A percentile compares a stretch with the other conserved stretches of the same genome.
These are phyloP conservation scores for Pseudogymnoascus sp. DNA, from an alignment of 2,329 filamentous ascomycete genomes.

Conservation along the genomic window DNA sequence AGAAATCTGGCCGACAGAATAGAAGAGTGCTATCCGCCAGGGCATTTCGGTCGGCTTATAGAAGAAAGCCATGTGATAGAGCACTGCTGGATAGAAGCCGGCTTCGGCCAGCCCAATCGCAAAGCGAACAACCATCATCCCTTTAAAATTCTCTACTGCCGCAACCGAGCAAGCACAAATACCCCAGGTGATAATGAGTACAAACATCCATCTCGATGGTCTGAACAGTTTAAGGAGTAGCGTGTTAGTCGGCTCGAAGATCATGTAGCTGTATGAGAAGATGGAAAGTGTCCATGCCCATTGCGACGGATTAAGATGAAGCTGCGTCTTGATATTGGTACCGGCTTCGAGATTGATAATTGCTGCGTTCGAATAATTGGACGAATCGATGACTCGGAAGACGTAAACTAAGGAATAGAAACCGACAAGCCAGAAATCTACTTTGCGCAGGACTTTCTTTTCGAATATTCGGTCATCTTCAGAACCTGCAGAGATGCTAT, in stretches of 20 bases:
- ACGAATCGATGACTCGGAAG: conserved; percentile 34
- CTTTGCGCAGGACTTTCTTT: conserved; percentile 29
- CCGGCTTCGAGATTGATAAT: conserved; percentile 36
- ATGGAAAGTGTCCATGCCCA: conserved; percentile 36
- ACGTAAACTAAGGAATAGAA: conserved; percentile 34
- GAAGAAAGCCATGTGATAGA: conserved; percentile 36
- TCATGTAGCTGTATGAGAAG: conserved; percentile 34
- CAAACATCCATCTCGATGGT: conserved; percentile 26
- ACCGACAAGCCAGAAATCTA: conserved; percentile 30
- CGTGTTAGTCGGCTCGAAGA: conserved; percentile 35
- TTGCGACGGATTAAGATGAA: conserved; percentile 27
- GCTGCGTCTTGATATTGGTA: conserved; percentile 34
- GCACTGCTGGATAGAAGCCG: conserved; percentile 31
- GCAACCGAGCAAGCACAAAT: conserved; percentile 32
- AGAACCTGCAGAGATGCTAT: conserved; percentile 5
- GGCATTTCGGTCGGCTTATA: conserved; percentile 32
- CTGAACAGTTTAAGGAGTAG: conserved; percentile 31
- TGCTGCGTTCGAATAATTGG: conserved; percentile 34
- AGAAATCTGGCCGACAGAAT: conserved; percentile 31
- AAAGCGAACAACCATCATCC: conserved; percentile 34
- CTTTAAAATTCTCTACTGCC: conserved; percentile 29
- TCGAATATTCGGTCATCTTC: conserved; percentile 23
- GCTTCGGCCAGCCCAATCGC: conserved; percentile 33
- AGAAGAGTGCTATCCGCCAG: conserved; percentile 33
- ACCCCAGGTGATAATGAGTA: conserved; percentile 30